These are phyloP conservation scores for Phytophthora pseudosyringae DNA, from an alignment of 352 stramenopile genomes.

Conservation along the genomic window DNA sequence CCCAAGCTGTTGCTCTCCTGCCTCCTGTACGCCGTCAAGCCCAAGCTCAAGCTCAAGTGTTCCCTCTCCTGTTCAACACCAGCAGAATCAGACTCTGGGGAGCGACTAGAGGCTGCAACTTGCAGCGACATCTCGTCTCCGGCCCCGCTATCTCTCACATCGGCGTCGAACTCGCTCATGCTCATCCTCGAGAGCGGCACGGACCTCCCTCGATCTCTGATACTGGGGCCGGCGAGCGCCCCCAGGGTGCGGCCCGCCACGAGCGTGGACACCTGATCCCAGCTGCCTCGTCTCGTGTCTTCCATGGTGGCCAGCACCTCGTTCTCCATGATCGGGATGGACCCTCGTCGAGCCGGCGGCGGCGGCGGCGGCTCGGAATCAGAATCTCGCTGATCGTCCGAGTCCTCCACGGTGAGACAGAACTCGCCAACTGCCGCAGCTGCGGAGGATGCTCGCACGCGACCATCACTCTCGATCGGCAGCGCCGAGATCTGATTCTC, in stretches of 20 bases:
- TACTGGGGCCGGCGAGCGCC: conserved; percentile 26
- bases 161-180: conserved; percentile 21
- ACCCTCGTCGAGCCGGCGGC: conserved; percentile 21
- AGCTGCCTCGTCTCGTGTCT: conserved; percentile 31
- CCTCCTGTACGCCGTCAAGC: conserved; percentile 22
- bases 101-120: conserved; percentile 28
- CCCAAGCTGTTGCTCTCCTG: conserved; percentile 37
- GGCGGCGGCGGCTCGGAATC: conserved; percentile 1
- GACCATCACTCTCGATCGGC: conserved; percentile 32
- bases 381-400: conserved; percentile 10
- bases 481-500: conserved; percentile 42
- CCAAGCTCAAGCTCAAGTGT: conserved; percentile 16
- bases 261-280: conserved; percentile 39
- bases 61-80: conserved; percentile 21
- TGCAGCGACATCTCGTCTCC: conserved; percentile 17
- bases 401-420: conserved; percentile 30
- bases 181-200: conserved; percentile 31
- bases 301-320: conserved; percentile 27
- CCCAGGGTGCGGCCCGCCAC: conserved; percentile 39
- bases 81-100: conserved; percentile 13
- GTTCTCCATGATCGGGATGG: conserved; percentile 48
- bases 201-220: conserved; percentile 35
- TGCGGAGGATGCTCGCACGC: conserved; percentile 18
- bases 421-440: conserved; percentile 27
- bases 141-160: conserved; percentile 1